These are phyloP conservation scores for Colletotrichum spaethianum DNA, from an alignment of 2,329 filamentous ascomycete genomes.

Conservation along the genomic window DNA sequence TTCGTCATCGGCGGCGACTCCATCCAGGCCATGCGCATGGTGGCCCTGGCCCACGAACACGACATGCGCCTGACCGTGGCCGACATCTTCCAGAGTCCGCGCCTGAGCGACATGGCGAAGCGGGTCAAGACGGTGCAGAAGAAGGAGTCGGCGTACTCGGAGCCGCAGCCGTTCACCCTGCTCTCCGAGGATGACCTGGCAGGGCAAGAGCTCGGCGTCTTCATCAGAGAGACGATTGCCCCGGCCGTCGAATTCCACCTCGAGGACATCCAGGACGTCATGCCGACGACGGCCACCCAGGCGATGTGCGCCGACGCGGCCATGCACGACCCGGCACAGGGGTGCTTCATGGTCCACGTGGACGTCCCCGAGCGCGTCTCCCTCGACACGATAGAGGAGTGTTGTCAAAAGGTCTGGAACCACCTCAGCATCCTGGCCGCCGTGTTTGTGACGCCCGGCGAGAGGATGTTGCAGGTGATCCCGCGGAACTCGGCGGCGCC, in stretches of 20 bases:
- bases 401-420: conserved; percentile 1
- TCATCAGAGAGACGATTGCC: neutral
- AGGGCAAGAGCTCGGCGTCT: neutral
- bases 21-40: conserved; percentile 60
- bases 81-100: conserved; percentile 54
- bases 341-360: neutral
- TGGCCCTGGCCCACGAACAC: conserved; percentile 52
- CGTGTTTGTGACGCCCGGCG: neutral
- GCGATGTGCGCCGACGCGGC: conserved; percentile 2
- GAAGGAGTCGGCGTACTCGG: neutral
- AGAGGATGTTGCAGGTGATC: neutral
- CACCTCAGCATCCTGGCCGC: neutral
- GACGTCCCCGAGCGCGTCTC: neutral
- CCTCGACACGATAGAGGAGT: neutral
- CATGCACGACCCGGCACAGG: neutral
- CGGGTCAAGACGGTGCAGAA: neutral
- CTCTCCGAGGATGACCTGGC: neutral
- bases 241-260: neutral
- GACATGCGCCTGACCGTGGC: conserved; percentile 59
- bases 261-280: neutral
- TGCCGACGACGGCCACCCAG: neutral
- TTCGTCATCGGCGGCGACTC: conserved; percentile 64
- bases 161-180: neutral
- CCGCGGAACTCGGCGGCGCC: neutral
- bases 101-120: conserved; percentile 1